Percentiles rank a stretch among this genome's conserved stretches.
Evolutionary conservation across 192 early-diverging fungal genomes (phyloP).

Genomic region (Coemansia interrupta): DNA sequence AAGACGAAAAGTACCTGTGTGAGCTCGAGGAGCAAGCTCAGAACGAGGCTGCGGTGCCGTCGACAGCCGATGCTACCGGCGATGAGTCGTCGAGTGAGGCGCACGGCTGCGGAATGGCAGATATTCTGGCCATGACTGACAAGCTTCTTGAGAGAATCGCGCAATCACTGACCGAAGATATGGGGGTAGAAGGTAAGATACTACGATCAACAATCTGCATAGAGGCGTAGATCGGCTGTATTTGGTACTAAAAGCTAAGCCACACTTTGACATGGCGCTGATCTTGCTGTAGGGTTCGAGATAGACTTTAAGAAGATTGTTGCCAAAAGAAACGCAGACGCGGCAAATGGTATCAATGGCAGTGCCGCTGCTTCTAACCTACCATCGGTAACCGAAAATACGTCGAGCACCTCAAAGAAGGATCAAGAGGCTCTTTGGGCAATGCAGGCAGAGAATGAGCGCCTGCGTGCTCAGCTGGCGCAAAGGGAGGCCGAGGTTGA

Average conservation of each 20-base stretch:
- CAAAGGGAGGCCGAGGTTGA: conserved; percentile 6
- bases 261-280: no score
- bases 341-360: no score
- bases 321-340: no score
- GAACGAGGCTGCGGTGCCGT: not conserved
- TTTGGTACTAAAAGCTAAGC: no score
- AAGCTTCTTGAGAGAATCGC: not conserved
- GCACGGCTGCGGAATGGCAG: not conserved
- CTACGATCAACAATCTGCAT: not conserved
- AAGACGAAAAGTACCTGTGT: no score
- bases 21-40: no score
- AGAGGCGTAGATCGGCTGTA: no score
- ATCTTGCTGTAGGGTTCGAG: no score
- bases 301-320: no score
- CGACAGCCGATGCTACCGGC: not conserved
- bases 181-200: conserved; percentile 2
- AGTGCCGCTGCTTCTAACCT: no score
- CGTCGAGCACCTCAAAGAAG: not conserved
- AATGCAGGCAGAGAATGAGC: not conserved
- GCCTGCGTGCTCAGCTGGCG: conserved; percentile 6
- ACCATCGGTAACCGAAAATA: no score
- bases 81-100: not conserved
- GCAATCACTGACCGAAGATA: not conserved
- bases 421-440: not conserved
- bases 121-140: not conserved